phyloP scores from a whole-genome alignment of 768 basidiomycete species.

The Rhodotorula graminis region DNA sequence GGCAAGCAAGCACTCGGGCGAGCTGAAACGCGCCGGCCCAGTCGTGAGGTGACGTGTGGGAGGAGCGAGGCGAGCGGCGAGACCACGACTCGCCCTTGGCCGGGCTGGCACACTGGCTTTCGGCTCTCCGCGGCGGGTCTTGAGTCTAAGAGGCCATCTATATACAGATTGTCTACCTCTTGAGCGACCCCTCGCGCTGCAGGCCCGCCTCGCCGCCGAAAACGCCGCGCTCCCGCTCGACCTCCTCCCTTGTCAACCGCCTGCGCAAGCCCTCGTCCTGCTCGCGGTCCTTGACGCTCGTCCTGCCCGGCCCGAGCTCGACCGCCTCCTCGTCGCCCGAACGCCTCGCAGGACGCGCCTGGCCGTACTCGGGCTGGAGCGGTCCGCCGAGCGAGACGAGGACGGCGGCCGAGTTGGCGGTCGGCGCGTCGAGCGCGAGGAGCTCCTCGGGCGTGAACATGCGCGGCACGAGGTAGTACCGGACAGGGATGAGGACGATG shows the following conservation, averaged over 20 bases:
- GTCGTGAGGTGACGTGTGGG: too few species aligned
- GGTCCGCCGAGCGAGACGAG: slow-evolving; percentile 42
- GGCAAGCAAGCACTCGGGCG: too few species aligned
- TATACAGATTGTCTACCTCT: neutral
- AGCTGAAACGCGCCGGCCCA: too few species aligned
- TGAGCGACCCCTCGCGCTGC: neutral
- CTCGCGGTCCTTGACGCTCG: neutral
- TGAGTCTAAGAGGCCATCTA: too few species aligned
- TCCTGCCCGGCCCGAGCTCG: neutral
- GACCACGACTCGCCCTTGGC: too few species aligned
- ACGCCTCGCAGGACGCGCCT: neutral
- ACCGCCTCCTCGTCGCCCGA: neutral
- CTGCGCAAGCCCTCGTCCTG: neutral
- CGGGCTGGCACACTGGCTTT: too few species aligned
- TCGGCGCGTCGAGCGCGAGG: slow-evolving; percentile 77
- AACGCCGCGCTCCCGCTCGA: neutral
- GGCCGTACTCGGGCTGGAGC: slow-evolving; percentile 25
- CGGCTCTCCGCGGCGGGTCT: too few species aligned
- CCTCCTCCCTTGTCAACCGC: neutral
- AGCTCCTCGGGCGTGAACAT: slow-evolving; percentile 71
- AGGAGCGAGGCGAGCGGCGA: too few species aligned
- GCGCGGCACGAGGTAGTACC: slow-evolving; percentile 65
- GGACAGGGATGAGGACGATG: slow-evolving; percentile 70
- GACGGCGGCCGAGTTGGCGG: slow-evolving; percentile 53
- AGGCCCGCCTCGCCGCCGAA: neutral